A percentile compares a stretch with the other conserved stretches of the same genome.
Conservation (phyloP, 768 basidiomycete genomes). For the Suillus hirtellus region DNA sequence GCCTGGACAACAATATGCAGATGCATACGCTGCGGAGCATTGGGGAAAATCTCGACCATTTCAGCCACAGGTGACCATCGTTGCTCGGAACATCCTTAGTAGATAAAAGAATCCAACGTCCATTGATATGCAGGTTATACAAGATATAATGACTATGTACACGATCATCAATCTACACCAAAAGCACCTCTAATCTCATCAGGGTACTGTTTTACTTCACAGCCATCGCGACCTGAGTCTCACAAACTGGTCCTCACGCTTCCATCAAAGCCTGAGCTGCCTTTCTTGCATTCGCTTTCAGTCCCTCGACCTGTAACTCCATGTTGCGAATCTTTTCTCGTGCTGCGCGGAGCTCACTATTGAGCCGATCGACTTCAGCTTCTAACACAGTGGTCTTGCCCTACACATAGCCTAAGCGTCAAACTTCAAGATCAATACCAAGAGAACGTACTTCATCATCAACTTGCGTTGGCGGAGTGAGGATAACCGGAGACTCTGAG, state of each 20-base stretch:
- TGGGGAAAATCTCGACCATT: too few species aligned
- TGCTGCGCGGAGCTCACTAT: slow-evolving; percentile 71
- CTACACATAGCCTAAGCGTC: slow-evolving; percentile 9
- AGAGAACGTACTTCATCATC: slow-evolving; percentile 34
- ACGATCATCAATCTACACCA: not conserved
- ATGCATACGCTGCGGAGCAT: too few species aligned
- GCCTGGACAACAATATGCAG: not conserved
- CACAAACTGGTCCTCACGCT: slow-evolving; percentile 4
- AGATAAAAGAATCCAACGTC: not conserved
- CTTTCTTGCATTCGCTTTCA: slow-evolving; percentile 73
- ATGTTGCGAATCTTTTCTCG: slow-evolving; percentile 80
- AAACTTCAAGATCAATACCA: slow-evolving; percentile 1
- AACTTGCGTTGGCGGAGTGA: slow-evolving; percentile 23
- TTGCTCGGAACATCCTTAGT: too few species aligned
- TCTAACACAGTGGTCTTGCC: slow-evolving; percentile 30
- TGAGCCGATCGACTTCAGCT: slow-evolving; percentile 64
- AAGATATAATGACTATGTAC: slow-evolving; percentile 1
- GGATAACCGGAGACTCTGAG: slow-evolving; percentile 14
- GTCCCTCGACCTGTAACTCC: slow-evolving; percentile 77
- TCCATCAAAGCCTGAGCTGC: slow-evolving; percentile 64
- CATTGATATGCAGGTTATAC: not conserved
- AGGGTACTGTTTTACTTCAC: slow-evolving; percentile 7
- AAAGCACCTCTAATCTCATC: not conserved
- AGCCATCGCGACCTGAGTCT: not conserved
- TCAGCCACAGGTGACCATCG: too few species aligned